Evolutionary conservation across 768 basidiomycete species (phyloP), one percentile per base, ranked within the genome.

Genomic region (Lentinula edodes): DNA sequence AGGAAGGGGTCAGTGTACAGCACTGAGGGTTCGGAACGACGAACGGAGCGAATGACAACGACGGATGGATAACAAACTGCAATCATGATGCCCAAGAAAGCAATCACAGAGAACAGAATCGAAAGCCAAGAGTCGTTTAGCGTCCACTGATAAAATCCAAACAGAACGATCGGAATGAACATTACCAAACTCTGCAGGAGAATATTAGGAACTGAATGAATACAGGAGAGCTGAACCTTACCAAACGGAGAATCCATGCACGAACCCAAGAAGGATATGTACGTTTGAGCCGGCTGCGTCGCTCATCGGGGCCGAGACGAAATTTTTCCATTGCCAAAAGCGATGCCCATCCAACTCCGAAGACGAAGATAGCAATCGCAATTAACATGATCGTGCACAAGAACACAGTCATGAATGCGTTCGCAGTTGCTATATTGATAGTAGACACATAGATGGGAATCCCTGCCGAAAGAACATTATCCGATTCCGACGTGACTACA

Each of bases 381-480:
- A 88, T 73, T 39, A 91, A 69, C 58, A 92, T 84, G 66, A 98
- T 80, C 9, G 79, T 77, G 52, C 83, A 77, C 48, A 95, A 75
- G 72, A 97, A 95, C n/a, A 87, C 75, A 5, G 93, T 95, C 83
- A 91, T 90, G 75, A 93, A 97, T 6, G 89, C 89, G 74, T 97
- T 95, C 59, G 89, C 89, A 0, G 88, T 89, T 9, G 90, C 86
- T 61, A 98, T 89, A 58, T 86, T 83, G 28, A 91, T 72, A 13
- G 84, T 82, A 68, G 89, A 93, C 63, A 85, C 86, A 66, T 88
- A 95, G 36, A 91, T 88, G 4, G 93, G 92, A 23, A 96, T 73
- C 20, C 93, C 95, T 18, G 90, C 88, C 64, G 89, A 76, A 18
- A 95, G 81, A 39, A 89, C 74, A 70, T 92, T 89, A 23, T 79